Base-by-base conservation (phyloP, 345 rosid species). In the Mercurialis annua region DNA sequence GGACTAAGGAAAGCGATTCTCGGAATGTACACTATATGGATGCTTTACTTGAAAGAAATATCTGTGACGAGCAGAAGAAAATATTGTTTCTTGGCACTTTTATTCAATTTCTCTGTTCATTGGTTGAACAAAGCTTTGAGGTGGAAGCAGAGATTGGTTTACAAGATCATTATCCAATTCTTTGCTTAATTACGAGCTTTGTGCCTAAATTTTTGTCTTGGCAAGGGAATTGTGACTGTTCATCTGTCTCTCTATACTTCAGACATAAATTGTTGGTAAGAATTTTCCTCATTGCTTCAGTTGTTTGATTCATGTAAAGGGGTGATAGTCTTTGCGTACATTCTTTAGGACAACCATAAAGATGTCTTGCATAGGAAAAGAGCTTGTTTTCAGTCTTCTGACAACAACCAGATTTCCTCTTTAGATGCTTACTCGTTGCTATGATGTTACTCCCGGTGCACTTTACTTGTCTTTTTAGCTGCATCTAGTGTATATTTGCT, bases 211-310 rank as follows among this genome's bases (percentile, higher is more conserved):
- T 90, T 58, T 71, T 89, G 23, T 59, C 11, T 47, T 85, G 88
- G 71, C 71, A 77, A 75, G 85, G 77, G 23, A 73, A 64, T 42
- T 58, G 46, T 68, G 72, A 26, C 53, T 76, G 74, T 49, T 47
- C 50, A 5, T 40, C 72, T 73, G 73, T 85, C 76, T 69, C 75
- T 58, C 83, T 61, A 31, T 93, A 93, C 78, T 85, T 93, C 76
- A 83, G 77, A 49, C 96, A 90, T 80, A 93, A 93, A 71, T 74
- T 88, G 66, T 51, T 93, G 96, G 98, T 93, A 85, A 27, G 78
- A 20, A 68, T 50, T 55, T 76, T 12, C 51, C 20, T 58, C 33
- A 53, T 55, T 76, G 16, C 51, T 18, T 58, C 33, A 53, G 34
- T 64, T 70, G 17, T 44, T 44, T 63, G 60, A 18, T 66, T 53